Percentiles rank a stretch among this genome's conserved stretches.
These are phyloP conservation scores for Striga asiatica DNA, from an alignment of 257 asterid species.

Conservation along the genomic window DNA sequence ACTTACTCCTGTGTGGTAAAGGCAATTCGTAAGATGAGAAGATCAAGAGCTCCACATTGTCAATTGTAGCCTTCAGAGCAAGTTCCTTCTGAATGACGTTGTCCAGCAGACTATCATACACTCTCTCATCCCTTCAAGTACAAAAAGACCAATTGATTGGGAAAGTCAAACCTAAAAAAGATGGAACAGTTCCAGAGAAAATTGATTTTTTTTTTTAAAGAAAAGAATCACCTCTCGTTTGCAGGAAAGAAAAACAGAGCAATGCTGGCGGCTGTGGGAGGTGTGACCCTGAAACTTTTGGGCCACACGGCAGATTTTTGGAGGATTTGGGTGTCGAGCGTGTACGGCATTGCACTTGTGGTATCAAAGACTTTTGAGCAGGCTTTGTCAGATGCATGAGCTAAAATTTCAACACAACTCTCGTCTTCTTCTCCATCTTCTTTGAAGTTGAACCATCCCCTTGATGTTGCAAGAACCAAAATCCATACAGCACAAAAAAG, in stretches of 20 bases:
- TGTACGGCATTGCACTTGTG: slow-evolving; percentile 6
- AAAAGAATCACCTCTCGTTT: slow-evolving; percentile 10
- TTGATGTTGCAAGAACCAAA: neutral
- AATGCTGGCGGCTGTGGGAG: slow-evolving; percentile 20
- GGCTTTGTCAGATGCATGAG: slow-evolving; percentile 17
- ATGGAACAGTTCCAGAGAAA: neutral
- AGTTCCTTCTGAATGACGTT: slow-evolving; percentile 12
- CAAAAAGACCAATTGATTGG: neutral
- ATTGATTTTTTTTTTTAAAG: no score
- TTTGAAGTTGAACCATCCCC: slow-evolving; percentile 15
- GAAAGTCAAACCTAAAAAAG: neutral
- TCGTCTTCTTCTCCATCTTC: slow-evolving; percentile 11
- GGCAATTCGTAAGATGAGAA: slow-evolving; percentile 17
- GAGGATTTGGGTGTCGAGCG: slow-evolving; percentile 10
- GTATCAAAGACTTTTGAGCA: slow-evolving; percentile 16
- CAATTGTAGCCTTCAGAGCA: slow-evolving; percentile 13
- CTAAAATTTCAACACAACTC: slow-evolving; percentile 11
- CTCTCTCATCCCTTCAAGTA: slow-evolving; percentile 17
- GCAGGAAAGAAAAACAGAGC: slow-evolving; percentile 24
- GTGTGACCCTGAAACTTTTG: slow-evolving; percentile 1
- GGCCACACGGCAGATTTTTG: slow-evolving; percentile 15
- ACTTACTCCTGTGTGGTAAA: slow-evolving; percentile 18
- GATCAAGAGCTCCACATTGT: slow-evolving; percentile 17
- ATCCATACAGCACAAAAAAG: neutral
- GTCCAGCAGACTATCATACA: slow-evolving; percentile 14